Base-by-base conservation (phyloP, 148 eudicot species). In the Polygonum aviculare region DNA sequence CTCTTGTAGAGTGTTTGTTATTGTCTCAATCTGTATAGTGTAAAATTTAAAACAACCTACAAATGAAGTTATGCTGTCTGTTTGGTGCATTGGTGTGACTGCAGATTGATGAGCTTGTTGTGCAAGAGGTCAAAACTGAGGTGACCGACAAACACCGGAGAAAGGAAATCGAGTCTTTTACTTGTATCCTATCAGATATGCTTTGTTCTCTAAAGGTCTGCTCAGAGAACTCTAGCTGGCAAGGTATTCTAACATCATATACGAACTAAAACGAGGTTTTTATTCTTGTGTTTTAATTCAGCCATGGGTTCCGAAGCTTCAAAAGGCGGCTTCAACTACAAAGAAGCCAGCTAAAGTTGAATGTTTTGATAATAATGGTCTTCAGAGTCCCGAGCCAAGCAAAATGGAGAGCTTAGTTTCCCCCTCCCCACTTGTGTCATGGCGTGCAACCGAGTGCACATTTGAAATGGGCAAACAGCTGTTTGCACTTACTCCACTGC, bases 351-450 rank as follows among this genome's bases (percentile, higher is more conserved):
- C 76, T 60, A 78, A 79, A 36, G 36, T 82, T 74, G 35, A 76
- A 73, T 75, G 52, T 26, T 72, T 55, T 49, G 83, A 18, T 35
- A 77, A 57, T n/a, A 76, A 57, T 63, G 78, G 15, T 45, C 70
- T 77, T 62, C 86, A 75, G 54, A 89, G 94, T 81, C 94, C 99
- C 15, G 85, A 80, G 75, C 83, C 87, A 48, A 73, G 83, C 62
- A 80, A 83, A 80, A 62, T 74, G 69, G 93, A 87, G 18, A 86
- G 87, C n/a, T 76, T 89, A 47, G 84, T 95, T 71, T 95, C 99
- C 78, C 97, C 99, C 81, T 95, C 99, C 14, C 98, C 99, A n/a
- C 94, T 95, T 15, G 99, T 95, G 59, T 90, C 97, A 15, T 95
- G 99, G 99, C 92, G 90, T 72, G 88, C 87, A 70, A 83, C 85